phyloP scores from a whole-genome alignment of 108 stramenopile genomes.

The Schizochytrium sp. region DNA sequence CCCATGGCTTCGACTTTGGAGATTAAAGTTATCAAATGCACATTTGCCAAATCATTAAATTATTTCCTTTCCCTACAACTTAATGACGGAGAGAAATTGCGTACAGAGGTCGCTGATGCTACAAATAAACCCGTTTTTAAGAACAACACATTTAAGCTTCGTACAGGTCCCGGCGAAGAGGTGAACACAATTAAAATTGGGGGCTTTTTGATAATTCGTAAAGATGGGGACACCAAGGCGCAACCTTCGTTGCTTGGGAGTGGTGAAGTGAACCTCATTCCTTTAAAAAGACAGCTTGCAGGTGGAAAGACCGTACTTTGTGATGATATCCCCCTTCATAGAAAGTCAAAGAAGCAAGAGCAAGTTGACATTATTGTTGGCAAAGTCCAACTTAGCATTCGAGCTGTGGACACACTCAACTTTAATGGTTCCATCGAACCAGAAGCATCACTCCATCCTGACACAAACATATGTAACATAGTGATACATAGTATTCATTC shows the following conservation, averaged over 20 bases:
- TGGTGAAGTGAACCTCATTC: neutral
- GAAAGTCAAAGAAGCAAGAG: conserved; percentile 7
- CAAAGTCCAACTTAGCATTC: conserved; percentile 26
- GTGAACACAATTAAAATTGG: neutral
- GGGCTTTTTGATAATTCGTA: conserved; percentile 30
- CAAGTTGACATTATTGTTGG: conserved; percentile 29
- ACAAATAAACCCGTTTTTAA: conserved; percentile 28
- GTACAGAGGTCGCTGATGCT: conserved; percentile 51
- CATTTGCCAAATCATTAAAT: conserved; percentile 47
- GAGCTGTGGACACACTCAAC: neutral
- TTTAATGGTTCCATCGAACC: neutral
- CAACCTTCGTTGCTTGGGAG: conserved; percentile 49
- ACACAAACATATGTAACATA: conserved; percentile 30
- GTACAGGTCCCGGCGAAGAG: neutral
- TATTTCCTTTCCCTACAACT: conserved; percentile 50
- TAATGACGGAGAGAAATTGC: conserved; percentile 53
- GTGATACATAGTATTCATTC: neutral
- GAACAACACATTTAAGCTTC: neutral
- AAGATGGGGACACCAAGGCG: neutral
- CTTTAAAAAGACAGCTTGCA: neutral
- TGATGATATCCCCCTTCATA: neutral
- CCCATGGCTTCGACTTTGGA: neutral
- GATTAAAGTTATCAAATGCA: conserved; percentile 50
- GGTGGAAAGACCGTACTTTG: conserved; percentile 41
- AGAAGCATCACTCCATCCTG: neutral